Percentiles rank a stretch among this genome's conserved stretches.
Conservation (phyloP, 257 asterid genomes). For the Mentha longifolia region DNA sequence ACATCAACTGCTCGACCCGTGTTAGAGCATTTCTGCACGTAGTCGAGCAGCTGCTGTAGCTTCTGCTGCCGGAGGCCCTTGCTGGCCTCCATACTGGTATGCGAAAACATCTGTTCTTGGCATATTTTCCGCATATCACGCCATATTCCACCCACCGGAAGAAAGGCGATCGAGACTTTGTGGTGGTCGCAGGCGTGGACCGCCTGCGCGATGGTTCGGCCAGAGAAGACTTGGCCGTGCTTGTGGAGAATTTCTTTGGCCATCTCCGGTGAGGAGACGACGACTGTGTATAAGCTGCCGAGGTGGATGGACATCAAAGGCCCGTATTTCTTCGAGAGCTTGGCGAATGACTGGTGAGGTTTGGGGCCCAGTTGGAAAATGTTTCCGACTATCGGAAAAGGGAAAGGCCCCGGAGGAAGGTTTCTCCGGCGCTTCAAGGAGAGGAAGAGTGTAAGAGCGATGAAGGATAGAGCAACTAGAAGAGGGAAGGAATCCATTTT, state of each 20-base stretch:
- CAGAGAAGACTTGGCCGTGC: constrained; percentile 23
- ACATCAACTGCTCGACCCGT: constrained; percentile 34
- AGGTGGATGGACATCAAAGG: constrained; percentile 24
- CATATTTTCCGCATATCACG: constrained; percentile 40
- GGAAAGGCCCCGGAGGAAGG: constrained; percentile 21
- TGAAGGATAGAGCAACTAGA: background rate
- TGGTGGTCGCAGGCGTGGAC: no score
- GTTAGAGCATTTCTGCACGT: constrained; percentile 20
- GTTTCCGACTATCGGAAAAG: constrained; percentile 33
- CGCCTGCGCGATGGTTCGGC: background rate
- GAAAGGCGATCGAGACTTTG: constrained; percentile 35
- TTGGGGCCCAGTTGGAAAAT: constrained; percentile 18
- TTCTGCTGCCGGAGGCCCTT: constrained; percentile 38
- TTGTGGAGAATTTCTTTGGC: constrained; percentile 40
- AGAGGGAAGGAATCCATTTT: background rate
- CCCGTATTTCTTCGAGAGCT: constrained; percentile 41
- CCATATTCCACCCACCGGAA: constrained; percentile 40
- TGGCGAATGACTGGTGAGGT: constrained; percentile 36
- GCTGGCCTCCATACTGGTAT: constrained; percentile 30
- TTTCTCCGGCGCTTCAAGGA: background rate
- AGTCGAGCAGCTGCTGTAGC: constrained; percentile 30
- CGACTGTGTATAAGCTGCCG: constrained; percentile 26
- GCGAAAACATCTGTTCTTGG: constrained; percentile 42
- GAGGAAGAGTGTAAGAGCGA: background rate
- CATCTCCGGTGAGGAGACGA: constrained; percentile 41